Conservation (phyloP, 2,329 filamentous ascomycete genomes). For the Clarireedia sp. region DNA sequence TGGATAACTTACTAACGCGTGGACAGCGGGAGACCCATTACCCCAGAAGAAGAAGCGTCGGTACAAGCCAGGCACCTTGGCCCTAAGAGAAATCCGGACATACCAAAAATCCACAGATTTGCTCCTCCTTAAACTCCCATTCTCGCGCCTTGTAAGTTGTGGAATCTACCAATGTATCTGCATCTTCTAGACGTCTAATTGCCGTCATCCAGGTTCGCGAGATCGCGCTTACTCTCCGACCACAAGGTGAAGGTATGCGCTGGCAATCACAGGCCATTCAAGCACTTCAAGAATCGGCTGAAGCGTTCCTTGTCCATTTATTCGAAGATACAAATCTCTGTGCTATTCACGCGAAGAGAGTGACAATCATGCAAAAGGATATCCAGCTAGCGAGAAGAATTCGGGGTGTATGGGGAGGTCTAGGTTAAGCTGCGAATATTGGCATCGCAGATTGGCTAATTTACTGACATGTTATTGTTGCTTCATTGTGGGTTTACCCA, state of each 20-base stretch:
- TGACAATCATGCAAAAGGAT: constrained; percentile 97
- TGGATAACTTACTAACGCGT: background rate
- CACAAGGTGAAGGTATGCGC: constrained; percentile 61
- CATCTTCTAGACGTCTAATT: too few relatives aligned
- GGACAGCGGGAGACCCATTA: constrained; percentile 63
- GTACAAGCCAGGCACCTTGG: constrained; percentile 73
- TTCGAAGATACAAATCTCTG: constrained; percentile 96
- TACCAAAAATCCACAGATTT: constrained; percentile 89
- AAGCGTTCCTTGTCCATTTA: constrained; percentile 92
- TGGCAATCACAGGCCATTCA: constrained; percentile 96
- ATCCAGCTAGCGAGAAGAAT: constrained; percentile 85
- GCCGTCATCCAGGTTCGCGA: constrained; percentile 50
- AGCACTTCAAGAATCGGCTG: constrained; percentile 89
- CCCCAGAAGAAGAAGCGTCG: constrained; percentile 54
- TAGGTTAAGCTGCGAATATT: constrained; percentile 34
- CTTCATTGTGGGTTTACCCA: too few relatives aligned
- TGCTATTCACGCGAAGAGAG: constrained; percentile 91
- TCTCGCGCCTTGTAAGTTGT: constrained; percentile 58
- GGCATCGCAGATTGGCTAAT: background rate
- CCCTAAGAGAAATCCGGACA: constrained; percentile 82
- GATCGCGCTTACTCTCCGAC: constrained; percentile 59
- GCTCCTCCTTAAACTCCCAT: constrained; percentile 71
- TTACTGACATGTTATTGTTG: background rate
- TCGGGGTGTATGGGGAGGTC: constrained; percentile 68
- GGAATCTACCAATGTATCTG: too few relatives aligned